phyloP scores from a whole-genome alignment of 2,329 filamentous ascomycete species.

The Alternaria sp. region DNA sequence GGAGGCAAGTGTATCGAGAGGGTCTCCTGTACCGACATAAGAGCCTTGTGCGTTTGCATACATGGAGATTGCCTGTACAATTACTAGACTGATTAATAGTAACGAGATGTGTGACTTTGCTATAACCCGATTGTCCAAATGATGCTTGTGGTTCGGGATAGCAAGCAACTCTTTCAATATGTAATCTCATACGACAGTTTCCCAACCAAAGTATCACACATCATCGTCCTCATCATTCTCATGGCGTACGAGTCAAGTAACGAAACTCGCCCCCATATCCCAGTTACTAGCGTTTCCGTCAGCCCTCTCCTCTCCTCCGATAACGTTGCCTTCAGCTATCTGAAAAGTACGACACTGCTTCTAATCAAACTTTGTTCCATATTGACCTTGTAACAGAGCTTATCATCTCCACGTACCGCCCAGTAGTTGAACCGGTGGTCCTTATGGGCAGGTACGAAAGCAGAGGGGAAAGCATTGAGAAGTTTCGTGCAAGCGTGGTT shows the following conservation, averaged over 20 bases:
- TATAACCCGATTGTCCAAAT: not conserved
- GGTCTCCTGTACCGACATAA: not conserved
- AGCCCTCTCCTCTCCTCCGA: not conserved
- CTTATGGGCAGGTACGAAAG: not conserved
- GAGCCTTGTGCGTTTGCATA: not conserved
- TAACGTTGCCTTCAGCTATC: not conserved
- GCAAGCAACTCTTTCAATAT: not conserved
- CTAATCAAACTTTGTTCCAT: not conserved
- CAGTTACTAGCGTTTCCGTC: not conserved
- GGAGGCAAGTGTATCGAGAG: not conserved
- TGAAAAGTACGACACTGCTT: not conserved
- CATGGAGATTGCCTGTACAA: not conserved
- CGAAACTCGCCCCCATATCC: not conserved
- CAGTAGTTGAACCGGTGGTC: not conserved
- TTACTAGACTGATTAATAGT: not conserved
- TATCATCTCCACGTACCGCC: not conserved
- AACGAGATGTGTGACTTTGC: not conserved
- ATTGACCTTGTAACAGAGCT: constrained; percentile 1
- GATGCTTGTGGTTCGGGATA: not conserved
- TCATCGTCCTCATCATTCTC: not conserved
- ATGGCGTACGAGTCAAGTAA: not conserved
- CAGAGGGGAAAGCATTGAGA: not conserved
- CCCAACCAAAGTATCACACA: not conserved
- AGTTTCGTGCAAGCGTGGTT: constrained; percentile 2
- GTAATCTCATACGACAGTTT: not conserved